Base-by-base conservation (phyloP, 805 yeast species). In the Kodamaea neixiangensis region DNA sequence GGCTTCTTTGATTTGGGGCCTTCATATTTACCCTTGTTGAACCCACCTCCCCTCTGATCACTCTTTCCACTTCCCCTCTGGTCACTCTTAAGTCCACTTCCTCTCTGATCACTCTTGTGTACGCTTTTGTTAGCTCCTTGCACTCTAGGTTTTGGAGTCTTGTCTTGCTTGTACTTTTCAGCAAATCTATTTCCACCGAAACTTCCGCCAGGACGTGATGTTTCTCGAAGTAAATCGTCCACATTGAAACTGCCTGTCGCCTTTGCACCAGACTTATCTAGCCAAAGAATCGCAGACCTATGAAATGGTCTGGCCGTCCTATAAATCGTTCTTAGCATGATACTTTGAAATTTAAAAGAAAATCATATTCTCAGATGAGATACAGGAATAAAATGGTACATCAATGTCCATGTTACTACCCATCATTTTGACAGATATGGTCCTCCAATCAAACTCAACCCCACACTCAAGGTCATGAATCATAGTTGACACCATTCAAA, bases 1-100 rank as follows among this genome's bases (percentile, higher is more conserved):
- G 50, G 50, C 20, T 41, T 47, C 33, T 47, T 42, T 3, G 41
- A 10, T 17, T 42, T 18, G 29, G 43, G 43, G 3, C 29, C 37
- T 9, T 29, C 9, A 17, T 15, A 15, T 19, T 47, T 42, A 25
- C 31, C 10, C 10, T 25, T 25, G 10, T 7, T 25, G 3, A 13
- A 13, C 11, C 31, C 31, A 25, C 31, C 11, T 25, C 31, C 11
- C 7, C 11, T 25, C 31, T 25, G 31, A 38, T 42, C 34, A 20
- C 20, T 19, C 41, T 35, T 42, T 25, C 31, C 31, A 25, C 31
- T 25, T 25, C 31, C 11, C 7, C 11, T 25, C 31, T 25, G 31
- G 44, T 42, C 34, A 20, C 20, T 19, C 41, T 35, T 25, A 5
- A 13, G 31, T 25, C 31, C 31, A 25, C 31, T 25, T 25, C 31